Conservation (phyloP, 345 rosid species). For the Diplotaxis tenuifolia region DNA sequence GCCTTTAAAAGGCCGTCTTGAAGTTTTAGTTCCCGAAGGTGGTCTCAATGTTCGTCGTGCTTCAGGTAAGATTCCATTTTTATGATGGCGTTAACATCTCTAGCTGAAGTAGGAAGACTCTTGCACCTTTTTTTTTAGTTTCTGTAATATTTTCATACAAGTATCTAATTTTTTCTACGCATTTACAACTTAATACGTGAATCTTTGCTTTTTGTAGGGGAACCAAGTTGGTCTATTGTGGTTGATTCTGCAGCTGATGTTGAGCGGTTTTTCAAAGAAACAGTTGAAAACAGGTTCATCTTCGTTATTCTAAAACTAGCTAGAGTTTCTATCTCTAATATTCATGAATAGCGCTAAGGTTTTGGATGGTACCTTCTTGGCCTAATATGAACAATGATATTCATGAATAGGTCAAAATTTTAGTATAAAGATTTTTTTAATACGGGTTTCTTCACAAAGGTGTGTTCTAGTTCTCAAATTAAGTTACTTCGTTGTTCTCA, state of each 20-base stretch:
- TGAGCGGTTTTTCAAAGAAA: conserved; percentile 79
- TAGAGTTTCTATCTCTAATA: neutral
- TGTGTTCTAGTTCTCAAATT: neutral
- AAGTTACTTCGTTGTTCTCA: conserved; percentile 28
- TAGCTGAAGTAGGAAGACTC: neutral
- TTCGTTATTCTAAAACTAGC: conserved; percentile 19
- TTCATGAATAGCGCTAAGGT: neutral
- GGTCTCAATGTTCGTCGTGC: conserved; percentile 61
- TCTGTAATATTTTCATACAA: neutral
- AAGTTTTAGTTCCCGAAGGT: conserved; percentile 75
- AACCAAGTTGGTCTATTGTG: conserved; percentile 75
- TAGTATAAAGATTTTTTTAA: neutral
- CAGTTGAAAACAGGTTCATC: conserved; percentile 76
- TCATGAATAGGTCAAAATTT: neutral
- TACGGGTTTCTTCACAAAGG: neutral
- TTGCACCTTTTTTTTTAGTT: neutral
- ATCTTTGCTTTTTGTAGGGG: conserved; percentile 51
- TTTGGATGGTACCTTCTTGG: conserved; percentile 13
- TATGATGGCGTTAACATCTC: neutral
- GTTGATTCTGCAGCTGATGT: conserved; percentile 64
- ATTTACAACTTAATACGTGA: neutral
- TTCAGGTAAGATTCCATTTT: conserved; percentile 44
- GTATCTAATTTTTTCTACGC: neutral
- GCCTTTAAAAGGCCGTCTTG: conserved; percentile 83
- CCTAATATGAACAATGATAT: conserved; percentile 5